Percentiles rank a stretch among this genome's conserved stretches.
Conservation (phyloP, 768 basidiomycete genomes). For the Cystoderma amianthinum region DNA sequence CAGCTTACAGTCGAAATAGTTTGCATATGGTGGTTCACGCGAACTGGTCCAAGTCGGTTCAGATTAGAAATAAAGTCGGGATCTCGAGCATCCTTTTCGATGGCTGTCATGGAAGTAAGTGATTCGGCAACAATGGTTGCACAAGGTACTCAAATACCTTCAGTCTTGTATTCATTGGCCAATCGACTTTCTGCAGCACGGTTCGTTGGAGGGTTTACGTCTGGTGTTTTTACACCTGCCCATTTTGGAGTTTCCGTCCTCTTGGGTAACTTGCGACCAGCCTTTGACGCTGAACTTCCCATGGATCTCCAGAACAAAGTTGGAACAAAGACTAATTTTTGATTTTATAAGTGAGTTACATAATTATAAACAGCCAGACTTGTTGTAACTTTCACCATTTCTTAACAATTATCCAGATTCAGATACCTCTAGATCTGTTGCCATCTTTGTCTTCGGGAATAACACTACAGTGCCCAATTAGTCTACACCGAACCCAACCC, state of each 20-base stretch:
- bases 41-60: constrained; percentile 56
- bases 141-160: too few species aligned
- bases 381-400: too few species aligned
- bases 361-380: too few species aligned
- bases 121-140: too few species aligned
- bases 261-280: constrained; percentile 47
- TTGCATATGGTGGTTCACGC: constrained; percentile 60
- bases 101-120: constrained; percentile 28
- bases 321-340: constrained; percentile 1
- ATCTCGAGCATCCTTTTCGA: constrained; percentile 61
- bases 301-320: constrained; percentile 23
- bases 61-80: constrained; percentile 67
- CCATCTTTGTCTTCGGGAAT: too few species aligned
- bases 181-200: constrained; percentile 9
- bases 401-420: too few species aligned
- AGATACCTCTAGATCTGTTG: too few species aligned
- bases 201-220: constrained; percentile 9
- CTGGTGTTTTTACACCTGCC: constrained; percentile 37
- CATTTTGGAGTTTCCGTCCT: constrained; percentile 34
- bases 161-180: constrained; percentile 45
- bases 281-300: constrained; percentile 61
- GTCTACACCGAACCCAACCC: too few species aligned
- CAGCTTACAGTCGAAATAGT: constrained; percentile 38
- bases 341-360: constrained; percentile 1
- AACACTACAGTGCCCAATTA: too few species aligned